Evolutionary conservation across 306 rosid genomes (phyloP), one percentile per base, ranked within the genome.

Genomic region (Quercus mongolica): DNA sequence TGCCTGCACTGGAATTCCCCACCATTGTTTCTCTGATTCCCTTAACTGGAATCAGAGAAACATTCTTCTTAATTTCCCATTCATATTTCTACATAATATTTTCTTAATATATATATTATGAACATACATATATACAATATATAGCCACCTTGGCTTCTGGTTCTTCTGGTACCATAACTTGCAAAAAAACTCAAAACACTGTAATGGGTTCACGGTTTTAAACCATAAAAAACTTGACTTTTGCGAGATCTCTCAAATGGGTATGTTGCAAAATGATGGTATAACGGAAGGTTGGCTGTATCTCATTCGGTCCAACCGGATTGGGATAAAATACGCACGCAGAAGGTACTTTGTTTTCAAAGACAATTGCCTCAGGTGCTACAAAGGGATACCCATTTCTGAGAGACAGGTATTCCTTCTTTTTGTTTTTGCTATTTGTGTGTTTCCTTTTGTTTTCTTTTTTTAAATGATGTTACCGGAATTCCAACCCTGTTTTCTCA

Each of bases 281-380:
- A 74, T 74, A 79, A 92, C 92, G 98, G 98, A 94, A 71, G 98
- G 98, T 15, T 92, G 97, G 97, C 91, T 94, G 56, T 89, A 86
- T 83, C 88, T 89, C 61, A 58, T 94, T 56, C 88, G 93, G 28
- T 73, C 86, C 67, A 90, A 79, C 55, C 89, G 96, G 13, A 81
- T 90, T 76, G 93, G 94, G 26, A 80, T 90, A 81, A 89, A 84
- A 56, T 86, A 74, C 80, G 83, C 90, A 5, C 90, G 94, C 69
- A 89, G 88, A 76, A 86, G 94, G 68, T 94, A 79, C 86, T 90
- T 92, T 73, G 76, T 88, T 81, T 93, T 92, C 61, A 81, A 88
- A 71, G 93, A 80, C 4, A 83, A 90, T 83, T 80, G 83, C 64
- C 97, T 92, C 63, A 87, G 68, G 73, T 89, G 91, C 87, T 94